Evolutionary conservation across 2,329 filamentous ascomycete species (phyloP).

Genomic region (Myriangium duriaei): DNA sequence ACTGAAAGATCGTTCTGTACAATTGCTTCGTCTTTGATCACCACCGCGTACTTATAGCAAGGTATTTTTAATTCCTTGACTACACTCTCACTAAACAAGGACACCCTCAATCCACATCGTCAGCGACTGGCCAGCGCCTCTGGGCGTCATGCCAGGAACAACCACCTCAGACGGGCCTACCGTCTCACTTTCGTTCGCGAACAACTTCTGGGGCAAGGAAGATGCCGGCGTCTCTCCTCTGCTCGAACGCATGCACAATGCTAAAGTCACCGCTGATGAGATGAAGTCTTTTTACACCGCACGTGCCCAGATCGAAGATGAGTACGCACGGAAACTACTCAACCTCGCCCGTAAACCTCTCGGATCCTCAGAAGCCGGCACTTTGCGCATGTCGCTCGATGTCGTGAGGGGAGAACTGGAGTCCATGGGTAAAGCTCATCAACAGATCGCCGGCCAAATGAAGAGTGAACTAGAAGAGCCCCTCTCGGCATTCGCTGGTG

Average conservation of each 20-base stretch:
- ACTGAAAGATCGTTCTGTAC: neutral
- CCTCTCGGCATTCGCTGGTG: slow-evolving; percentile 77
- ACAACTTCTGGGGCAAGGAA: slow-evolving; percentile 99
- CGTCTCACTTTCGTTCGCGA: slow-evolving; percentile 51
- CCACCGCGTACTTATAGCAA: no score
- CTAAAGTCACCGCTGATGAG: slow-evolving; percentile 91
- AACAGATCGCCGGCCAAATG: slow-evolving; percentile 84
- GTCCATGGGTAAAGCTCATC: slow-evolving; percentile 85
- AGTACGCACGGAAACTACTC: slow-evolving; percentile 82
- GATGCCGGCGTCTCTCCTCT: slow-evolving; percentile 89
- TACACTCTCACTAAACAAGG: neutral
- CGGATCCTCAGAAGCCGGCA: slow-evolving; percentile 76
- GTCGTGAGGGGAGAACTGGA: slow-evolving; percentile 81
- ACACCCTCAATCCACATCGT: neutral
- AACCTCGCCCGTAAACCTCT: slow-evolving; percentile 77
- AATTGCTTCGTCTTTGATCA: neutral
- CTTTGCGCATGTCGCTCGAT: slow-evolving; percentile 72
- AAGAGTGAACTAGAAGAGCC: slow-evolving; percentile 93
- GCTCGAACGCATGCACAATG: slow-evolving; percentile 84
- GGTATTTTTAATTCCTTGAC: no score
- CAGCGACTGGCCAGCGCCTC: slow-evolving; percentile 6
- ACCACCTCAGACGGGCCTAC: slow-evolving; percentile 21
- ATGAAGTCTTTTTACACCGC: slow-evolving; percentile 82
- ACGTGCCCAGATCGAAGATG: slow-evolving; percentile 87
- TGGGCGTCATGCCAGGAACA: slow-evolving; percentile 22